Percentiles rank a stretch among this genome's conserved stretches.
Conservation (phyloP, 345 rosid genomes). For the Gossypium raimondii region DNA sequence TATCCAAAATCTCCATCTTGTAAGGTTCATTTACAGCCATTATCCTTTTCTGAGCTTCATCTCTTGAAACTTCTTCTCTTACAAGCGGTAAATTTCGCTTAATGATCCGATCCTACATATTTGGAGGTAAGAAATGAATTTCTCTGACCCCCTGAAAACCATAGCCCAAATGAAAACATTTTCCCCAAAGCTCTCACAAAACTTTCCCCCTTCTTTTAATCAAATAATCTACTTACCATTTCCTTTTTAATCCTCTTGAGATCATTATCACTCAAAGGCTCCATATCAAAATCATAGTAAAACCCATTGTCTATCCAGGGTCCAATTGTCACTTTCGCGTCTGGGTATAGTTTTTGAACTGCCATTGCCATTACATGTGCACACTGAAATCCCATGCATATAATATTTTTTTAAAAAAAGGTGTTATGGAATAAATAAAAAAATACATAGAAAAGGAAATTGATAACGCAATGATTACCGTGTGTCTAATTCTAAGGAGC, state of each 20-base stretch:
- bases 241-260: slow-evolving; percentile 92
- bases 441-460: background rate
- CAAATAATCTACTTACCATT: slow-evolving; percentile 62
- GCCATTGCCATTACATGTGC: slow-evolving; percentile 99
- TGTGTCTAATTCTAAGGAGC: slow-evolving; percentile 77
- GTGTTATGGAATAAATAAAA: background rate
- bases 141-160: slow-evolving; percentile 39
- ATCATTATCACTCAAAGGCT: slow-evolving; percentile 80
- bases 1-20: slow-evolving; percentile 88
- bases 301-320: slow-evolving; percentile 97
- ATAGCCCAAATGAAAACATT: slow-evolving; percentile 30
- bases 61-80: slow-evolving; percentile 83
- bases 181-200: slow-evolving; percentile 19
- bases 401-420: background rate
- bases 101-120: slow-evolving; percentile 87
- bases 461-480: slow-evolving; percentile 39
- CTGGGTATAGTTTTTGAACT: slow-evolving; percentile 82
- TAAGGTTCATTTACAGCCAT: slow-evolving; percentile 78
- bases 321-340: slow-evolving; percentile 93
- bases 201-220: slow-evolving; percentile 6
- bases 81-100: slow-evolving; percentile 75
- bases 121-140: slow-evolving; percentile 39
- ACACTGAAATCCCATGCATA: slow-evolving; percentile 43
- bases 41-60: slow-evolving; percentile 77
- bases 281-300: slow-evolving; percentile 91